Base-by-base conservation (phyloP, 2,329 filamentous ascomycete genomes). In the Ceratocystis eucalypticola region DNA sequence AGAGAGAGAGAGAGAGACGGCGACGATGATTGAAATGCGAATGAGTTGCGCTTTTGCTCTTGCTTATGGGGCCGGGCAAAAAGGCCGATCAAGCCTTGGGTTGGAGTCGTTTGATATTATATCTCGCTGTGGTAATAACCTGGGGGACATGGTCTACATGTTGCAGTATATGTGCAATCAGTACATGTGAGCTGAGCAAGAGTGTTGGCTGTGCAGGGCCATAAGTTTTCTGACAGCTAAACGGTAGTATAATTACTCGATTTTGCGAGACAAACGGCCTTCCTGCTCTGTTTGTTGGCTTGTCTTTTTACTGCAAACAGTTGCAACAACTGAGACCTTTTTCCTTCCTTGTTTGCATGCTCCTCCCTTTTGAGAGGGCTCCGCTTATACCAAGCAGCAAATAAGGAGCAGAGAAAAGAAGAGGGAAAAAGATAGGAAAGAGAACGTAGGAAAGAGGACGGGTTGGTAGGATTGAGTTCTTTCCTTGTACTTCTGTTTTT, bases 171-270 rank as follows among this genome's bases (percentile, higher is more conserved):
- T 53, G 22, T 28, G n/a, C 20, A 41, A 41, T 41, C 37, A 53
- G 48, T 28, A 53, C 48, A 53, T 28, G 10, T 53, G 10, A 53
- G 48, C 48, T 53, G 48, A 53, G 48, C 48, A 10, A 53, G 48
- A 53, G 48, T 59, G 55, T 30, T 59, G 55, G 55, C 55, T 28
- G 55, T 59, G 55, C 55, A 59, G 55, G 55, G 55, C 55, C 55
- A 59, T 25, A 59, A 59, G 55, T 59, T 2, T 59, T 1, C 20
- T 5, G 28, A 59, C 55, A 59, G 28, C 3, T 10, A 20, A 15
- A 7, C 4, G 28, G 28, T 1, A 59, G 17, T 41, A 4, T 59
- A 37, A 30, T 25, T 59, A 30, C 25, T 33, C 55, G 7, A 37
- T 4, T 12, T 33, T 57, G n/a, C n/a, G 8, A 17, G 10, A 15